These are phyloP conservation scores for Ustilago shanxiensis DNA, from an alignment of 1,284 basidiomycete species.

Conservation along the genomic window DNA sequence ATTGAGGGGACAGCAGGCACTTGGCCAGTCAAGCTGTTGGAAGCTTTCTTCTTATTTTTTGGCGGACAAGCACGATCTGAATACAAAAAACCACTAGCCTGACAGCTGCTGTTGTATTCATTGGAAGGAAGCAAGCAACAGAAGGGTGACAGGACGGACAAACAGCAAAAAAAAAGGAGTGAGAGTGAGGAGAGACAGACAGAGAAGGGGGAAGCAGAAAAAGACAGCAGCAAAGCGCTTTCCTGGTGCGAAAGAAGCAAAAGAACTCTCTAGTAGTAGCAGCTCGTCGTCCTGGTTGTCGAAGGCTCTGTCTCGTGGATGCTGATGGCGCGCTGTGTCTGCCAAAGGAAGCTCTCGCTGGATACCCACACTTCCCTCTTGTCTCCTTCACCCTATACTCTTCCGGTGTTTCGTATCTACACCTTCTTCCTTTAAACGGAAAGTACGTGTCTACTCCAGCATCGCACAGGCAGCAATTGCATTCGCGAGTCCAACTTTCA, in stretches of 20 bases:
- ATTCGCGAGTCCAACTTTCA: not conserved
- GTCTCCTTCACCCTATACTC: conserved; percentile 23
- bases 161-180: not conserved
- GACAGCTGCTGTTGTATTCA: not conserved
- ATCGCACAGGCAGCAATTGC: conserved; percentile 4
- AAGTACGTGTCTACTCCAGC: conserved; percentile 37
- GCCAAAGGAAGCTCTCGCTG: not conserved
- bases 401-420: conserved; percentile 41
- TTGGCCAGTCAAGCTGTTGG: not conserved
- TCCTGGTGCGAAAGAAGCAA: not conserved
- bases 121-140: not conserved
- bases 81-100: not conserved
- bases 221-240: not conserved
- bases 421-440: conserved; percentile 41
- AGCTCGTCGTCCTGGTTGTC: conserved; percentile 1
- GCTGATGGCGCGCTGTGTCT: conserved; percentile 5
- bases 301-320: conserved; percentile 9
- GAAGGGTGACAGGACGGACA: not conserved
- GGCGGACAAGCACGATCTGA: not conserved
- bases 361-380: conserved; percentile 12
- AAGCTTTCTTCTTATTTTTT: not conserved
- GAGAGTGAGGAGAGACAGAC: no score
- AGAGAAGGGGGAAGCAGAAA: conserved; percentile 8
- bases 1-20: conserved; percentile 1
- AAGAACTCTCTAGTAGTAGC: no score